These are phyloP conservation scores for Trypanosoma grayi DNA, from an alignment of 208 protist genomes.

Conservation along the genomic window DNA sequence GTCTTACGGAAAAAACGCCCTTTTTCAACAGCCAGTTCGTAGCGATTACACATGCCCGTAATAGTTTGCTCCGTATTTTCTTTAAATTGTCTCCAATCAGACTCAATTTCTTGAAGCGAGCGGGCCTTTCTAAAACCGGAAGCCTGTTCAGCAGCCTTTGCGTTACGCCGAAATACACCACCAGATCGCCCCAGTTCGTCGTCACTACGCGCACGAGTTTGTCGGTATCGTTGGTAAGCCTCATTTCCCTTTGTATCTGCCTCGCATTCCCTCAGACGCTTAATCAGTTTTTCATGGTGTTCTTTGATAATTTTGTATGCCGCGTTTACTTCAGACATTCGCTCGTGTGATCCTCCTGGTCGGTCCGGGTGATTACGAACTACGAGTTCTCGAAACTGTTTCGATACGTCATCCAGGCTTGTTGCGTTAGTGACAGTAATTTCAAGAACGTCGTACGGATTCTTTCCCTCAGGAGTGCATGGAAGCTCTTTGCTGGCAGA, in stretches of 20 bases:
- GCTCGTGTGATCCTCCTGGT: constrained; percentile 85
- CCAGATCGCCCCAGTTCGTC: constrained; percentile 76
- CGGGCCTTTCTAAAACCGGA: constrained; percentile 29
- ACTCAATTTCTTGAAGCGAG: constrained; percentile 75
- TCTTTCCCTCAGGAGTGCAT: constrained; percentile 75
- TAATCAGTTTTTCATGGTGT: constrained; percentile 69
- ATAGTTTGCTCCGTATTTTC: constrained; percentile 70
- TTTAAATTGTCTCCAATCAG: constrained; percentile 61
- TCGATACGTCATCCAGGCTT: constrained; percentile 80
- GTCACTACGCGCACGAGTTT: constrained; percentile 56
- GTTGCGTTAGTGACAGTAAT: constrained; percentile 68
- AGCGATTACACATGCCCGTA: constrained; percentile 85
- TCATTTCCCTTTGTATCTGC: constrained; percentile 47
- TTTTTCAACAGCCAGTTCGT: constrained; percentile 84
- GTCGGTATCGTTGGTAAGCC: constrained; percentile 63
- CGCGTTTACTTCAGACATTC: constrained; percentile 88
- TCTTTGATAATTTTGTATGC: constrained; percentile 90
- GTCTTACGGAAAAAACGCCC: constrained; percentile 84
- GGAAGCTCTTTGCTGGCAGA: constrained; percentile 75
- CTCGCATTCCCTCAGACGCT: constrained; percentile 63
- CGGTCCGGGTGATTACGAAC: constrained; percentile 87
- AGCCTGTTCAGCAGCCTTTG: constrained; percentile 36
- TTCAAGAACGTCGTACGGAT: constrained; percentile 91
- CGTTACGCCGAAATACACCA: constrained; percentile 64
- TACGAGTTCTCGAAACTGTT: constrained; percentile 84